These are phyloP conservation scores for Penicillium thymicola DNA, from an alignment of 2,329 filamentous ascomycete species.

Conservation along the genomic window DNA sequence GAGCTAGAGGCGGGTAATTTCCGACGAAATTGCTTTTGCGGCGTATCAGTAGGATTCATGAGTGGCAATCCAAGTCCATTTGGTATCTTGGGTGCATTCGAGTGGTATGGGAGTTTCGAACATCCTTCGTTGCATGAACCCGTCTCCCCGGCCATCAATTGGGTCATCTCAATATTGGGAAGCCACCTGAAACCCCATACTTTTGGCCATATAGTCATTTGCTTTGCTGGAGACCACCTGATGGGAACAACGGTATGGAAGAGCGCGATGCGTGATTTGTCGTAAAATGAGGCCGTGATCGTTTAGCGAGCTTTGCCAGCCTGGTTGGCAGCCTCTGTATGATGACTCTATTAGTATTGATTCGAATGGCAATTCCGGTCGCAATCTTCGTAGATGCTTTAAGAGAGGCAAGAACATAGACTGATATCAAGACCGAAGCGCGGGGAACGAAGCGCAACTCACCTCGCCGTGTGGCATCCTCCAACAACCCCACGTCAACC, in stretches of 20 bases:
- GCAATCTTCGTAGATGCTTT: not conserved
- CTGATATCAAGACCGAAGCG: not conserved
- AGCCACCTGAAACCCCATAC: conserved; percentile 3
- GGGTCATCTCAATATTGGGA: not conserved
- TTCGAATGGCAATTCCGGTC: not conserved
- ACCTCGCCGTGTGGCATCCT: conserved; percentile 90
- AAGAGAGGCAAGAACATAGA: not conserved
- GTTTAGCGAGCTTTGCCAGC: conserved; percentile 48
- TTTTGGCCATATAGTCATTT: conserved; percentile 9
- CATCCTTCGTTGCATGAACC: not conserved
- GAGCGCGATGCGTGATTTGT: conserved; percentile 15
- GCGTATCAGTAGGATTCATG: conserved; percentile 1
- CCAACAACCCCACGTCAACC: conserved; percentile 80
- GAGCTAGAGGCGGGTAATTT: conserved; percentile 1
- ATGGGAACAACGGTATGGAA: conserved; percentile 16
- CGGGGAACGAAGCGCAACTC: conserved; percentile 22
- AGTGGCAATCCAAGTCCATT: not conserved
- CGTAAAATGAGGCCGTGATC: conserved; percentile 14
- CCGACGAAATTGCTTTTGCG: not conserved
- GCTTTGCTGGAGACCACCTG: conserved; percentile 10
- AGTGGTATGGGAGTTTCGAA: not conserved
- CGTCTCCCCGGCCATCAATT: not conserved
- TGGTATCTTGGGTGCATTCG: not conserved
- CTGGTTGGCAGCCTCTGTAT: conserved; percentile 49
- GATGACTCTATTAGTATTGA: conserved; percentile 9